A percentile compares a stretch with the other conserved stretches of the same genome.
Evolutionary conservation across 2,329 filamentous ascomycete genomes (phyloP).

Genomic region (Pseudofabraea citricarpa): DNA sequence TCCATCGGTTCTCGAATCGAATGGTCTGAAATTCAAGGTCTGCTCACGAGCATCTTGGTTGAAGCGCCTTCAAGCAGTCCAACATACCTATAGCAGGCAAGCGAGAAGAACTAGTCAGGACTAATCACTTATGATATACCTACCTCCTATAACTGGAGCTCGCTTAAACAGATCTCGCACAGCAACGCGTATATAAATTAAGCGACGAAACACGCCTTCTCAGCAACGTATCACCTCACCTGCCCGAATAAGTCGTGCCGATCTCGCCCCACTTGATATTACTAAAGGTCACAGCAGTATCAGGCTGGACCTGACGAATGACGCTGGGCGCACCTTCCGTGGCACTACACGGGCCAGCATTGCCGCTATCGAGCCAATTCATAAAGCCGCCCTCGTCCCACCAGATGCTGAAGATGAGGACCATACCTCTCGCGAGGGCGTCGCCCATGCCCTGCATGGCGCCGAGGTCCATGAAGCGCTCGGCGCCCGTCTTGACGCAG

Average conservation of each 20-base stretch:
- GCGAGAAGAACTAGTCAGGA: too few relatives aligned
- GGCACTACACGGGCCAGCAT: constrained; percentile 46
- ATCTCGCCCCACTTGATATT: constrained; percentile 18
- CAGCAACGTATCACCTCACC: too few relatives aligned
- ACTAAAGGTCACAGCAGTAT: constrained; percentile 33
- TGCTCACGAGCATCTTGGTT: too few relatives aligned
- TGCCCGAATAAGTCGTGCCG: constrained; percentile 15
- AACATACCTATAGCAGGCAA: too few relatives aligned
- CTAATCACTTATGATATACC: too few relatives aligned
- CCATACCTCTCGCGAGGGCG: constrained; percentile 50
- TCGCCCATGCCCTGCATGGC: constrained; percentile 49
- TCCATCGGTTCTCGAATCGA: too few relatives aligned
- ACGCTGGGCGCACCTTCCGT: constrained; percentile 37
- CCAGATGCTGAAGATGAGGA: constrained; percentile 57
- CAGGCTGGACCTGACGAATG: constrained; percentile 40
- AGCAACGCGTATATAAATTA: too few relatives aligned
- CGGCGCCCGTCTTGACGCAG: constrained; percentile 47
- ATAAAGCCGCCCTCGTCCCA: constrained; percentile 54
- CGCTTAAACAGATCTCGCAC: too few relatives aligned
- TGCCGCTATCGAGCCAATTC: constrained; percentile 66
- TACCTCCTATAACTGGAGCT: too few relatives aligned
- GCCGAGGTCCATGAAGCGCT: constrained; percentile 46
- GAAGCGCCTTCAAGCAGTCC: too few relatives aligned
- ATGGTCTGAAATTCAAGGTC: too few relatives aligned
- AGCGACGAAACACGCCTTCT: too few relatives aligned